Evolutionary conservation across 306 rosid species (phyloP).

Genomic region (Casuarina cunninghamiana): DNA sequence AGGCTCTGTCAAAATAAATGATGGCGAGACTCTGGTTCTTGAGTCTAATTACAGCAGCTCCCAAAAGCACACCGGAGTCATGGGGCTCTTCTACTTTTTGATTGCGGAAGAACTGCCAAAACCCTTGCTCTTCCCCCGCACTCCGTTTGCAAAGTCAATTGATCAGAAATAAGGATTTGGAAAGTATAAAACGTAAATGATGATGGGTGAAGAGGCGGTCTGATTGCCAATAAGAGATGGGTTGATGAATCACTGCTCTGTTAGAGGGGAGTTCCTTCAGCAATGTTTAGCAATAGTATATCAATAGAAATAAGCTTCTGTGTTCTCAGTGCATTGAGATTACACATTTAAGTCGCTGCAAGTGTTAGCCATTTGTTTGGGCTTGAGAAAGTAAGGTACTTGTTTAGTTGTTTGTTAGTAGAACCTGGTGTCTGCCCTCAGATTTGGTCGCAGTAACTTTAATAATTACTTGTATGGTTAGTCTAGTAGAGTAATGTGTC

Average conservation of each 20-base stretch:
- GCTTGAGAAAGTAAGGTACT: too few species aligned
- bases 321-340: neutral
- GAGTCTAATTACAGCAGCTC: conserved; percentile 51
- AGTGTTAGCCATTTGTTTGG: too few species aligned
- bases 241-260: neutral
- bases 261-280: neutral
- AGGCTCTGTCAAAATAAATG: conserved; percentile 57
- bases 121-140: conserved; percentile 17
- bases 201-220: neutral
- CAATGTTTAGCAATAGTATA: neutral
- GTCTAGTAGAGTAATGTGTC: neutral
- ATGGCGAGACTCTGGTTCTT: conserved; percentile 54
- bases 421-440: neutral
- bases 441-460: too few species aligned
- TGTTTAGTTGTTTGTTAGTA: too few species aligned
- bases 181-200: neutral
- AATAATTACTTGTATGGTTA: neutral
- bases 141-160: conserved; percentile 18
- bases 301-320: neutral
- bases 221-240: neutral
- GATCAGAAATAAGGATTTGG: neutral
- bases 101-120: conserved; percentile 63
- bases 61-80: conserved; percentile 61
- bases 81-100: conserved; percentile 70
- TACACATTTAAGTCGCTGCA: neutral